Evolutionary conservation across 208 protist genomes (phyloP).

Genomic region (Crithidia mellificae): DNA sequence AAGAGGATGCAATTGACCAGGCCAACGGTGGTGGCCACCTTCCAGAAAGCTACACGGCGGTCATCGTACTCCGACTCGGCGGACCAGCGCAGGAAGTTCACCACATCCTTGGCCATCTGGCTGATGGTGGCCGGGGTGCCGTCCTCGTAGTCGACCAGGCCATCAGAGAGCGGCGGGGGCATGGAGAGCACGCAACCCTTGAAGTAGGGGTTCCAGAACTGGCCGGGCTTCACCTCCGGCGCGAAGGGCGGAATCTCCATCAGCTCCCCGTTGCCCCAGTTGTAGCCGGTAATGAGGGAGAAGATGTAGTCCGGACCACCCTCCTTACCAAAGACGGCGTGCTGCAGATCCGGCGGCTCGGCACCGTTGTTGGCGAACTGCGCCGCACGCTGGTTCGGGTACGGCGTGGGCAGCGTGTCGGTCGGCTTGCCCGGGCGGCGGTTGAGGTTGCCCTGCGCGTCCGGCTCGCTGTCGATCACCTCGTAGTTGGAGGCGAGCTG

Average conservation of each 20-base stretch:
- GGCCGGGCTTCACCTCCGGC: constrained; percentile 82
- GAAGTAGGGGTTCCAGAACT: constrained; percentile 99
- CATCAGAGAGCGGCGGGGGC: constrained; percentile 95
- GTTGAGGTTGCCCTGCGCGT: constrained; percentile 96
- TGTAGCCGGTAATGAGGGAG: constrained; percentile 97
- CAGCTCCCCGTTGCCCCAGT: constrained; percentile 93
- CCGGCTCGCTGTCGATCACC: constrained; percentile 94
- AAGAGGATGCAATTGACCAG: constrained; percentile 85
- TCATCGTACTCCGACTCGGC: constrained; percentile 90
- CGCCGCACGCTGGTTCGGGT: constrained; percentile 97
- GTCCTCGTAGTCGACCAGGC: constrained; percentile 97
- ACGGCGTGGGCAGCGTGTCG: constrained; percentile 96
- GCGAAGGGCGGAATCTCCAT: constrained; percentile 84
- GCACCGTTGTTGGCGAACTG: constrained; percentile 97
- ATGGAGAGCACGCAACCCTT: constrained; percentile 97
- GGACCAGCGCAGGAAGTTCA: constrained; percentile 93
- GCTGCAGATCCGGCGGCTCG: constrained; percentile 97
- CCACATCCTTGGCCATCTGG: constrained; percentile 98
- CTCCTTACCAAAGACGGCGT: constrained; percentile 96
- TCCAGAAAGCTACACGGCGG: constrained; percentile 86
- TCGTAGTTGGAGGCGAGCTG: constrained; percentile 92
- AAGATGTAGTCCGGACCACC: constrained; percentile 98
- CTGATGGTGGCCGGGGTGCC: constrained; percentile 95
- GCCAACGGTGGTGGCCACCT: constrained; percentile 74
- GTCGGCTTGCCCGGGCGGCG: constrained; percentile 95